Base-by-base conservation (phyloP, 2,329 filamentous ascomycete genomes). In the Fusarium verrucosum region DNA sequence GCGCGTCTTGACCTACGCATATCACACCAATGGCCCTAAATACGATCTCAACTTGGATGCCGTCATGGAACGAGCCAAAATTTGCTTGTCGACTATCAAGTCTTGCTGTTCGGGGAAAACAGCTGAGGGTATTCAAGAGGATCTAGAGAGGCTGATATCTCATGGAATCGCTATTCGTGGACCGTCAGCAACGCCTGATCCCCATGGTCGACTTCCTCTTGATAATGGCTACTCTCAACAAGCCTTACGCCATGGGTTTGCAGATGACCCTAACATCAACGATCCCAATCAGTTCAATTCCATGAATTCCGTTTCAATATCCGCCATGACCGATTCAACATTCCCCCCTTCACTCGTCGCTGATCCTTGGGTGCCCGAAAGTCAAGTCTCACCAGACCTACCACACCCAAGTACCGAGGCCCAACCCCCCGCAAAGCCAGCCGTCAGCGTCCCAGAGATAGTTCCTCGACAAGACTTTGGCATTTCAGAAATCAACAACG, bases 91-190 rank as follows among this genome's bases (percentile, higher is more conserved):
- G 14, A 80, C 83, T 7, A 81, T 84, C 16, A 80, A 80, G 58
- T 78, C 82, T 41, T 84, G 83, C 70, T 82, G 81, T 28, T 77
- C 80, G 4, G 81, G 84, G 13, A 79, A 82, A 11, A 83, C 84
- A 1, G 82, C 83, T 3, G 78, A 78, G 23, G 80, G 80, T 3
- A 83, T 75, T 71, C 75, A 75, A 45, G 71, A 78, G 11, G 84
- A 86, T 45, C 73, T 87, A 16, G 83, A 86, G 36, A 82, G 80
- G 41, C 73, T 86, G 25, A 81, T 87, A 30, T 73, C 77, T 17
- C 77, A 80, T 16, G 83, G 82, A 16, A 70, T 83, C 7, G 71
- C 69, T 25, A 62, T 72, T 8, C 66, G 68, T 11, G 57, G 55
- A 3, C 58, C 69, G 0, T 63, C 72, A 7, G 59, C 64, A 8